These are phyloP conservation scores for Elsinoe arachidis DNA, from an alignment of 2,329 filamentous ascomycete genomes.

Conservation along the genomic window DNA sequence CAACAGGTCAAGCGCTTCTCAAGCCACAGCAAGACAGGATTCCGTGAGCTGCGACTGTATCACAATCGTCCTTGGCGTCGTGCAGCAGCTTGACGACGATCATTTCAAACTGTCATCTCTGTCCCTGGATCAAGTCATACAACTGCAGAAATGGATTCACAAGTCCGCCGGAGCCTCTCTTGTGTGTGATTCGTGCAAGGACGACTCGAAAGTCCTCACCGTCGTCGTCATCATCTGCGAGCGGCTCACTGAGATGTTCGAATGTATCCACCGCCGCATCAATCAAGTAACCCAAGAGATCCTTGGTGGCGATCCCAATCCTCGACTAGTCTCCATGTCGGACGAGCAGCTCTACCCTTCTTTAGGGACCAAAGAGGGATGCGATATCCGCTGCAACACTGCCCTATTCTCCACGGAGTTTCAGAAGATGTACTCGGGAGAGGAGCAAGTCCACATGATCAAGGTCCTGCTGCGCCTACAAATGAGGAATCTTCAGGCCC, in stretches of 20 bases:
- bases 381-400: background rate
- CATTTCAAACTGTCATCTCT: background rate
- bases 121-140: background rate
- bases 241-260: background rate
- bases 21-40: background rate
- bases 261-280: background rate
- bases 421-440: background rate
- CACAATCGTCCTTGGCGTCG: background rate
- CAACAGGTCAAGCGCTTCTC: background rate
- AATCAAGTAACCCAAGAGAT: background rate
- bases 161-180: background rate
- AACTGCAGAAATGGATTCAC: background rate
- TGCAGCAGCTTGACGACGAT: background rate
- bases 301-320: too few relatives aligned
- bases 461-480: background rate
- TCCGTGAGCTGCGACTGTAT: background rate
- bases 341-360: background rate
- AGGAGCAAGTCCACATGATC: background rate
- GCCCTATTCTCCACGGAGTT: background rate
- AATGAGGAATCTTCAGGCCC: background rate
- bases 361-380: background rate
- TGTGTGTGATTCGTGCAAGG: background rate
- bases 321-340: background rate
- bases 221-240: background rate
- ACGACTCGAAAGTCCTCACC: background rate